These are phyloP conservation scores for Candida morakotiae DNA, from an alignment of 805 yeast species.

Conservation along the genomic window DNA sequence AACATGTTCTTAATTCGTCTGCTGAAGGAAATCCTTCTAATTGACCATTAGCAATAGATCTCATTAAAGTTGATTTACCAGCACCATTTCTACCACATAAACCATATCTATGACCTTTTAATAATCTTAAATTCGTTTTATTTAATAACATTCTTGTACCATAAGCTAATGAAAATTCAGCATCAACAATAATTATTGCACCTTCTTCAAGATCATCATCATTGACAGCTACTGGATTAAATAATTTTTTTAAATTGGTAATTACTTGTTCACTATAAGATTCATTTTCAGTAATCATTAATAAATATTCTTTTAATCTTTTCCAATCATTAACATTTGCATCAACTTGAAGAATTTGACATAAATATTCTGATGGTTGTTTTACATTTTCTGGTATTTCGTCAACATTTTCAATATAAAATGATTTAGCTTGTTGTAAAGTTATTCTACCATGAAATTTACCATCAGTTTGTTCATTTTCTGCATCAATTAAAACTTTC, in stretches of 20 bases:
- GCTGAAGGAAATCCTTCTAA: slow-evolving; percentile 96
- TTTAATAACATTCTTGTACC: slow-evolving; percentile 96
- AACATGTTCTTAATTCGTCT: slow-evolving; percentile 83
- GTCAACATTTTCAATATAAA: slow-evolving; percentile 21
- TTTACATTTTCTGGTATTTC: slow-evolving; percentile 3
- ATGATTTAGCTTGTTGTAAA: slow-evolving; percentile 48
- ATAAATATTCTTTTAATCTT: slow-evolving; percentile 51
- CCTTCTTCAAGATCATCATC: slow-evolving; percentile 65
- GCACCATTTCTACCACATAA: slow-evolving; percentile 98
- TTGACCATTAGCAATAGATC: slow-evolving; percentile 95
- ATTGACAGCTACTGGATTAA: slow-evolving; percentile 39
- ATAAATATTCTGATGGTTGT: slow-evolving; percentile 35
- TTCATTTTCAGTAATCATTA: slow-evolving; percentile 23
- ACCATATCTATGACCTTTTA: slow-evolving; percentile 96
- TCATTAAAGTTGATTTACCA: slow-evolving; percentile 96
- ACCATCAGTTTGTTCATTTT: slow-evolving; percentile 61
- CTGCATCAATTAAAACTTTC: slow-evolving; percentile 76
- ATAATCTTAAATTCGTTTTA: slow-evolving; percentile 81
- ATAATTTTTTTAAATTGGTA: slow-evolving; percentile 47
- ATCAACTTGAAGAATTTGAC: slow-evolving; percentile 34
- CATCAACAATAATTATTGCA: slow-evolving; percentile 87
- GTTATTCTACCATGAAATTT: slow-evolving; percentile 74
- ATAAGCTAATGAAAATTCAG: slow-evolving; percentile 93
- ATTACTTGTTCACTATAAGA: slow-evolving; percentile 43
- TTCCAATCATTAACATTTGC: slow-evolving; percentile 45